These are phyloP conservation scores for Acephala macrosclerotiorum DNA, from an alignment of 2,329 filamentous ascomycete genomes.

Conservation along the genomic window DNA sequence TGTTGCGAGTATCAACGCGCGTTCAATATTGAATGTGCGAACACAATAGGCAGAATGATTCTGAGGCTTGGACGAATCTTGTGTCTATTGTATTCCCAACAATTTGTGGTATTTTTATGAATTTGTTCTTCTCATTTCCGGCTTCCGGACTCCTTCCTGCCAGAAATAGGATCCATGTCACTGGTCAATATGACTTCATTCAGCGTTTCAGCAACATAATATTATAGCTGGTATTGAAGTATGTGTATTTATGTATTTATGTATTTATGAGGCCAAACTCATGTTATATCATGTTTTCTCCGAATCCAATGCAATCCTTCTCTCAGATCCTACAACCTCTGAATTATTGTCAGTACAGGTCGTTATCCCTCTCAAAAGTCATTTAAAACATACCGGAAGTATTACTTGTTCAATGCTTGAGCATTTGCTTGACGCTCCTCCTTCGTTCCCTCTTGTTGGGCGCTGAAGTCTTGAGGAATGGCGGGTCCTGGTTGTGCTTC, in stretches of 20 bases:
- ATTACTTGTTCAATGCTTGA: slow-evolving; percentile 68
- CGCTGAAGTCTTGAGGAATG: slow-evolving; percentile 59
- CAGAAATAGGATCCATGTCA: slow-evolving; percentile 8
- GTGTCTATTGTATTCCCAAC: neutral
- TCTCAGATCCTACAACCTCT: neutral
- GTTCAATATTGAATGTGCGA: slow-evolving; percentile 11
- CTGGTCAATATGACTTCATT: slow-evolving; percentile 2
- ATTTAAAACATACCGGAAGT: slow-evolving; percentile 33
- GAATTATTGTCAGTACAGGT: neutral
- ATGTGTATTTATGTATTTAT: slow-evolving; percentile 2
- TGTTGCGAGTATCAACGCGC: slow-evolving; percentile 14
- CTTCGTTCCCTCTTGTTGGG: slow-evolving; percentile 66
- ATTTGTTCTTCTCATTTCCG: neutral
- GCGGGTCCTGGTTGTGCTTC: slow-evolving; percentile 66
- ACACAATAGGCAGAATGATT: slow-evolving; percentile 8
- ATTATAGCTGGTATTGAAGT: neutral
- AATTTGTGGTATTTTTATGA: neutral
- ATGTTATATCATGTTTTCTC: slow-evolving; percentile 1
- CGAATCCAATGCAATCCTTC: neutral
- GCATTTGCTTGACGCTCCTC: slow-evolving; percentile 73
- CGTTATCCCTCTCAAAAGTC: neutral
- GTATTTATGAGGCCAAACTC: neutral
- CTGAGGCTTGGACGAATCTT: neutral
- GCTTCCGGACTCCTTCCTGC: slow-evolving; percentile 1
- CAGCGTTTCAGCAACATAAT: slow-evolving; percentile 5